Conservation (phyloP, 139 green algal genomes). For the Deuterostichococcus epilithicus region DNA sequence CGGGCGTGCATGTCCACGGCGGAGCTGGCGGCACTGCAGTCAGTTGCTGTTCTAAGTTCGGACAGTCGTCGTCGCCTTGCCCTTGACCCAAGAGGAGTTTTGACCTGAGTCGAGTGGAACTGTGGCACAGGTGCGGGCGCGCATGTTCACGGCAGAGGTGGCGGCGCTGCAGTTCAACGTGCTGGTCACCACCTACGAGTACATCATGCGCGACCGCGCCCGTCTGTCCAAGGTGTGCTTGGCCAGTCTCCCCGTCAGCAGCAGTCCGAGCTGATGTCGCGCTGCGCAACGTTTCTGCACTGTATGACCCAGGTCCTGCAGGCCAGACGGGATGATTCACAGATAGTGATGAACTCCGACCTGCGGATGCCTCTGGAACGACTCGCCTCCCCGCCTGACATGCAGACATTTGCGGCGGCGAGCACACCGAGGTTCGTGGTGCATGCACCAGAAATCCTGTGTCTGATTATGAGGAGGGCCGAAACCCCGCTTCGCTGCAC, state of each 20-base stretch:
- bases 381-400: too few relatives aligned
- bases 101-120: too few relatives aligned
- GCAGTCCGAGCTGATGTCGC: too few relatives aligned
- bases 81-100: too few relatives aligned
- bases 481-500: background rate
- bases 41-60: background rate
- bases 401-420: too few relatives aligned
- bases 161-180: constrained; percentile 88
- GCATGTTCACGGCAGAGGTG: constrained; percentile 60
- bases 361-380: too few relatives aligned
- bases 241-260: background rate
- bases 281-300: too few relatives aligned
- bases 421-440: too few relatives aligned
- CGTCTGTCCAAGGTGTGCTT: constrained; percentile 52
- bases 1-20: constrained; percentile 58
- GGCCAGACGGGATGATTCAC: too few relatives aligned
- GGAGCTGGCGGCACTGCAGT: constrained; percentile 57
- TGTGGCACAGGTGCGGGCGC: constrained; percentile 47
- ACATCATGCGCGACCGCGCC: constrained; percentile 88
- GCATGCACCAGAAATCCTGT: background rate
- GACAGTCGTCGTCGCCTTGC: too few relatives aligned
- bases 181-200: constrained; percentile 97
- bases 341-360: too few relatives aligned
- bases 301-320: too few relatives aligned
- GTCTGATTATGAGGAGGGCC: background rate